Evolutionary conservation across 371 early-diverging fungal genomes (phyloP).

Genomic region (Mucor velutinosus): DNA sequence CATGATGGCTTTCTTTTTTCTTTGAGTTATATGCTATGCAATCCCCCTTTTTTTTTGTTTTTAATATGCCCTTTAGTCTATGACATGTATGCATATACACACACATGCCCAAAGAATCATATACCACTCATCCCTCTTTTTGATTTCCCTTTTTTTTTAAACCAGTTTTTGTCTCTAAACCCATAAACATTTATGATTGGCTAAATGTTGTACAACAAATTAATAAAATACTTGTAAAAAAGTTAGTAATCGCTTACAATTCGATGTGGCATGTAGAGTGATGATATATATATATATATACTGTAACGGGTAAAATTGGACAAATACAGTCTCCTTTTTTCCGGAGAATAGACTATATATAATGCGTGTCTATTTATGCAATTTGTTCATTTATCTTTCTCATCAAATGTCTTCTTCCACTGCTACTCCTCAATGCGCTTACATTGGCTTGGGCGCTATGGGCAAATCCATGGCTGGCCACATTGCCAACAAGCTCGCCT

Average conservation of each 20-base stretch:
- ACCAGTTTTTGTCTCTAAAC: neutral
- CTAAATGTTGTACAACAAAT: slow-evolving; percentile 4
- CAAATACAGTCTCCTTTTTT: neutral
- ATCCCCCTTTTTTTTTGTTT: neutral
- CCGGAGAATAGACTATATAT: neutral
- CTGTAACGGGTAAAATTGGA: neutral
- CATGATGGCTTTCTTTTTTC: neutral
- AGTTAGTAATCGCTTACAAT: neutral
- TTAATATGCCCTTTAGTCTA: neutral
- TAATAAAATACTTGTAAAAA: neutral
- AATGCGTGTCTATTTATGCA: neutral
- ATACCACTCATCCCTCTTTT: slow-evolving; percentile 9
- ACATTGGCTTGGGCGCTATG: slow-evolving; percentile 60
- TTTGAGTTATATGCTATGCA: neutral
- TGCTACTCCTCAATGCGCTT: slow-evolving; percentile 37
- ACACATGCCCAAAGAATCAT: neutral
- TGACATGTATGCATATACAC: neutral
- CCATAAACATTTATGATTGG: neutral
- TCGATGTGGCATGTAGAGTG: neutral
- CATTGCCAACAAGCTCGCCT: slow-evolving; percentile 24
- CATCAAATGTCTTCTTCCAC: slow-evolving; percentile 9
- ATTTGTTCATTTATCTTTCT: slow-evolving; percentile 1
- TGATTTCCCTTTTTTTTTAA: neutral
- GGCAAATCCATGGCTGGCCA: slow-evolving; percentile 53
- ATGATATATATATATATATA: neutral